Base-by-base conservation (phyloP, 495 filamentous ascomycete genomes). In the Filosporella fistucella region DNA sequence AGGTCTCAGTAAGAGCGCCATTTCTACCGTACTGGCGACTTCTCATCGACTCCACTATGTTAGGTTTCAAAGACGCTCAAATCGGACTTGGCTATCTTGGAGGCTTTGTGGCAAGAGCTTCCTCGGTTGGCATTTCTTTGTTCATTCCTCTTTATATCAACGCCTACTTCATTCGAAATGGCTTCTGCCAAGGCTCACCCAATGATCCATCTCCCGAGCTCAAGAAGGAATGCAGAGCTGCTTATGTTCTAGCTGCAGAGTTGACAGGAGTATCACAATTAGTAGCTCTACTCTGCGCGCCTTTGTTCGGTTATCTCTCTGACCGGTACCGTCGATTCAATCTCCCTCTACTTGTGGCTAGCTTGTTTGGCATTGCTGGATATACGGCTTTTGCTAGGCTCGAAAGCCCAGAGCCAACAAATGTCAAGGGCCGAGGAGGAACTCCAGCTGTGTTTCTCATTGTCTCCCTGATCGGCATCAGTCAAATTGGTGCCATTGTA, bases 71-170 rank as follows among this genome's bases (percentile, higher is more conserved):
- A 17, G 84, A 91, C 59, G 69, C 75, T 20, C 76, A 82, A 40
- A 91, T 99, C 58, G 81, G 82, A 30, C 74, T 97, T 0, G 89
- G 86, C 14, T 99, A 97, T 56, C 67, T 96, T 0, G 93, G 91
- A 46, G 91, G 91, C 13, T 96, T 99, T 53, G 91, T 97, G 1
- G 93, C 94, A 4, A 82, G 93, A 41, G 88, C 93, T 10, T 95
- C 89, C n/a, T 95, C 90, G 0, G 91, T 99, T 33, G 91, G 85
- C 10, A 95, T 97, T 44, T 91, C 88, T 1, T 72, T 96, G 8
- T 99, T 96, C 68, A 83, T 99, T 40, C 94, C 93, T 4, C 74
- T 99, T 4, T 91, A 82, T 51, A 80, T 95, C 48, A 96, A 99
- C 58, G 74, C 83, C 30, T 96, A 89, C 63, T 98, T 91, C 64